Base-by-base conservation (phyloP, 768 basidiomycete genomes). In the Lactifluus echinatus region DNA sequence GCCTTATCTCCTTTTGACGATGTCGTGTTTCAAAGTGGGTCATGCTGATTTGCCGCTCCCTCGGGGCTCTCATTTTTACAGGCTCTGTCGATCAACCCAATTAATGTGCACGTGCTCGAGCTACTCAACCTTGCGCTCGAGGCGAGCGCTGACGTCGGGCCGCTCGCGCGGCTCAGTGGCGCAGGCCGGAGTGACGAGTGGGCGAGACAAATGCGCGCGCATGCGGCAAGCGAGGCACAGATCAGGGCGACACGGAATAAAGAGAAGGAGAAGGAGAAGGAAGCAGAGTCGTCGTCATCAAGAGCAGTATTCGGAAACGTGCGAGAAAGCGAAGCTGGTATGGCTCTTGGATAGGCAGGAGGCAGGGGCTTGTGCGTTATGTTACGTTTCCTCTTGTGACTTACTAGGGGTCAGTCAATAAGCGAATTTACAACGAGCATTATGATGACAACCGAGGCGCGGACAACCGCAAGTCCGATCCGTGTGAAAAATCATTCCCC, bases 51-150 rank as follows among this genome's bases (percentile, higher is more conserved):
- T 23, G 8, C 4, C 39, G 14, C 23, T 31, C 33, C 24, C 23
- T 52, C 44, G 43, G 31, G 36, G 24, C 19, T 6, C 31, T 52
- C 2, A 24, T 15, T 63, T 89, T 63, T 89, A 85, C 29, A 63
- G 62, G 84, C 89, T 0, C 72, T 93, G 49, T 86, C 86, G 65
- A 75, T 92, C 60, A 87, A 91, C 65, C 89, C 89, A 8, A 85
- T 89, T 57, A 92, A 93, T 64, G 76, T 82, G 4, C 85, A 90
- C 67, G 76, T 89, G 29, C 77, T 91, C 43, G 91, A 92, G 64
- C 73, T 93, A 54, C 77, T 93, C 39, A 89, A 90, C 62, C 77
- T 87, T 53, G 89, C 90, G 2, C 78, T 93, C 19, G 89, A 92
- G 37, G 42, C 52, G 21, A 51, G 49, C 8, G 60, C 57, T 2